Evolutionary conservation across 805 yeast genomes (phyloP).

Genomic region (Saccharomyces jurei): DNA sequence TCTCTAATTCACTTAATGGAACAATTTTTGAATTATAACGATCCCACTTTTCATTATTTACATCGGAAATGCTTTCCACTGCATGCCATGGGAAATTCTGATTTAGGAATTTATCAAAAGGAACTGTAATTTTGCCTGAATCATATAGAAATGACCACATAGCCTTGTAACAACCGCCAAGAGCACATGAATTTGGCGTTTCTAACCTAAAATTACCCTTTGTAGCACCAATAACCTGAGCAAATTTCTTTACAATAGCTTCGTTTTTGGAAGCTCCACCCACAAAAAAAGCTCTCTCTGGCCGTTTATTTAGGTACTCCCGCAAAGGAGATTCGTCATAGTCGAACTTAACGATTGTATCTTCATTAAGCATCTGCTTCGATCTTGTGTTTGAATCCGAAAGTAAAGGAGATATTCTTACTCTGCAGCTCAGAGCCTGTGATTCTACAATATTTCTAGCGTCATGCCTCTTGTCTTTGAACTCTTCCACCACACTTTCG

Average conservation of each 20-base stretch:
- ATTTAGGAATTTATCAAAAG: constrained; percentile 40
- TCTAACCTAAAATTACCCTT: constrained; percentile 64
- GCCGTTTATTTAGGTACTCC: constrained; percentile 35
- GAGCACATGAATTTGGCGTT: constrained; percentile 82
- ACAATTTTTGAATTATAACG: constrained; percentile 25
- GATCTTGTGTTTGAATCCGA: constrained; percentile 23
- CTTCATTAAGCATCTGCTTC: constrained; percentile 1
- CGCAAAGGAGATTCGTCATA: constrained; percentile 22
- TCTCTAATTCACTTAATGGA: constrained; percentile 27
- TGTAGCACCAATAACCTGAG: constrained; percentile 54
- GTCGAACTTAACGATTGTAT: constrained; percentile 29
- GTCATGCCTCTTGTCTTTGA: constrained; percentile 52
- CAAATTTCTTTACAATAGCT: constrained; percentile 60
- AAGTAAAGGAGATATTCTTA: constrained; percentile 71
- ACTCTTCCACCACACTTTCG: constrained; percentile 27
- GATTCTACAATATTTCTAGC: constrained; percentile 75
- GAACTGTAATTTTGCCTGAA: constrained; percentile 9
- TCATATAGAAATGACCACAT: constrained; percentile 53
- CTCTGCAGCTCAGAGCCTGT: constrained; percentile 77
- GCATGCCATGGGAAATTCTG: constrained; percentile 42
- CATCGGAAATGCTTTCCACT: constrained; percentile 20
- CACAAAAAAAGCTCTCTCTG: constrained; percentile 68
- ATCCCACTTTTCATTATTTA: constrained; percentile 24
- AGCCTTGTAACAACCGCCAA: constrained; percentile 86
- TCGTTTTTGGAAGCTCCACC: constrained; percentile 79